Conservation (phyloP, 768 basidiomycete species). For the Boletus subcaerulescens region DNA sequence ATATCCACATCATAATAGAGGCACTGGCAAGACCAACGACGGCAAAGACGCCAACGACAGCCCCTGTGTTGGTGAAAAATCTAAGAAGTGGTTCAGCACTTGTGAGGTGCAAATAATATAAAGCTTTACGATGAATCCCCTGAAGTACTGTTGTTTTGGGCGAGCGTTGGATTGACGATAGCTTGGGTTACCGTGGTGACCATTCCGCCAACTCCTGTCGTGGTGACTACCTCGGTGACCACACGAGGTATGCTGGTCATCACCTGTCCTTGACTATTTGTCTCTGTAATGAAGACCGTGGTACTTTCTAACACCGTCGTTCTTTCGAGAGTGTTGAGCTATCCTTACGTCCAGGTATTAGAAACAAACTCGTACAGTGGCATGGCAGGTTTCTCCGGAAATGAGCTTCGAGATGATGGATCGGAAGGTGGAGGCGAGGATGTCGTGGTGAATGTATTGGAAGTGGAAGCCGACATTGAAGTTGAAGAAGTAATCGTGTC, state of each 20-base stretch:
- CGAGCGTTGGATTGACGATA: constrained; percentile 70
- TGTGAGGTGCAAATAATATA: background rate
- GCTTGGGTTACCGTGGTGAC: constrained; percentile 59
- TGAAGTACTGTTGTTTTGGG: constrained; percentile 41
- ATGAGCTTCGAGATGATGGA: constrained; percentile 7
- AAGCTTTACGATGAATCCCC: constrained; percentile 47
- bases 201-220: constrained; percentile 52
- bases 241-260: constrained; percentile 51
- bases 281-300: constrained; percentile 56
- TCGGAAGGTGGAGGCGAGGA: constrained; percentile 4
- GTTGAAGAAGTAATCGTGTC: constrained; percentile 12
- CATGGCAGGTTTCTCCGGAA: constrained; percentile 2
- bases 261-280: constrained; percentile 50
- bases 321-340: constrained; percentile 35
- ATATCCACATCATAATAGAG: constrained; percentile 63
- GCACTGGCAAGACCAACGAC: constrained; percentile 81
- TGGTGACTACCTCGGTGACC: constrained; percentile 55
- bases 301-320: constrained; percentile 47
- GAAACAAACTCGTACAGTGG: constrained; percentile 27
- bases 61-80: constrained; percentile 87
- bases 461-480: constrained; percentile 15
- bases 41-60: constrained; percentile 89
- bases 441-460: constrained; percentile 12
- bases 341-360: background rate
- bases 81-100: constrained; percentile 36